These are phyloP conservation scores for Mycena vulgaris DNA, from an alignment of 768 basidiomycete species.

Conservation along the genomic window DNA sequence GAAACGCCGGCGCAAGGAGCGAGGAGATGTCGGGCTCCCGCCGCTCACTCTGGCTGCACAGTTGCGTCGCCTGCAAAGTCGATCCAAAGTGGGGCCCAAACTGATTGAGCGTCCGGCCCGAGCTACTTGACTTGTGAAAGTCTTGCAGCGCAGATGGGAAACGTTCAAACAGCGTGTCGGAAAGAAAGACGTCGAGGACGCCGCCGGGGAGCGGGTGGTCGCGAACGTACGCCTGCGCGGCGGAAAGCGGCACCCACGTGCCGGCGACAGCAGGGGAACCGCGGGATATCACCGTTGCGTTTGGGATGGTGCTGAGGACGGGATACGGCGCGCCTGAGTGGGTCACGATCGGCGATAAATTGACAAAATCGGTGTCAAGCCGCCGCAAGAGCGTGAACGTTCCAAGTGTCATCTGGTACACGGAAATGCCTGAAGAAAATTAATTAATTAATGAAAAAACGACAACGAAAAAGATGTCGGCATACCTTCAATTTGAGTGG, in stretches of 20 bases:
- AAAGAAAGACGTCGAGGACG: conserved; percentile 70
- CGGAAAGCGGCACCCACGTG: conserved; percentile 78
- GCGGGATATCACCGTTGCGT: conserved; percentile 66
- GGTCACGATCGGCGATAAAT: conserved; percentile 71
- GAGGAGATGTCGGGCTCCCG: conserved; percentile 38
- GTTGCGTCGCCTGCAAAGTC: conserved; percentile 60
- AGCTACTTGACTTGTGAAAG: conserved; percentile 65
- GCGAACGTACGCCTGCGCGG: conserved; percentile 67
- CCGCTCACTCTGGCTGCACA: conserved; percentile 38
- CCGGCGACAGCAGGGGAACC: conserved; percentile 71
- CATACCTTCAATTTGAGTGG: conserved; percentile 81
- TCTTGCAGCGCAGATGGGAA: conserved; percentile 77
- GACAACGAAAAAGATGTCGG: conserved; percentile 26
- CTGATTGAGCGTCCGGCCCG: conserved; percentile 65
- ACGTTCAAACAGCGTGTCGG: conserved; percentile 71
- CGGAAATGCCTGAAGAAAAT: conserved; percentile 70
- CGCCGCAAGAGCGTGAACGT: conserved; percentile 73
- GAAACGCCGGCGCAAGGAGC: conserved; percentile 6
- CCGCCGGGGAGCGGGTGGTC: conserved; percentile 58
- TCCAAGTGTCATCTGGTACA: conserved; percentile 79
- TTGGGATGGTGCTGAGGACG: conserved; percentile 56
- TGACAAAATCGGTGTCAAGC: conserved; percentile 86
- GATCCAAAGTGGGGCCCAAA: conserved; percentile 78
- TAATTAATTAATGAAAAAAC: conserved; percentile 28
- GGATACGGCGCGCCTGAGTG: conserved; percentile 60